phyloP scores from a whole-genome alignment of 148 eudicot genomes.

The Limonium bicolor region DNA sequence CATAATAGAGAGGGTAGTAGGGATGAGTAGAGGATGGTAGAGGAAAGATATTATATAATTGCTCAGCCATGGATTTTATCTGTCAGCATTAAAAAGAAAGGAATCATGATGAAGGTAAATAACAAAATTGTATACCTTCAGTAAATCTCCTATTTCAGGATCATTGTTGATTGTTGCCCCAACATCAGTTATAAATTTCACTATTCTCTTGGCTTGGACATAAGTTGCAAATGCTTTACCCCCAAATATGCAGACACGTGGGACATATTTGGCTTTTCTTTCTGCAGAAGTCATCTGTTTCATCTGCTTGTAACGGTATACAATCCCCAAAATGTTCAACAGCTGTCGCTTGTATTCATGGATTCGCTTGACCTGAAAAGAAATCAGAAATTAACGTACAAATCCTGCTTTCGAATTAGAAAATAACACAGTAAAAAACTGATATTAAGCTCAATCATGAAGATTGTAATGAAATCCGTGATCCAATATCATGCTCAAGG shows the following conservation, averaged over 20 bases:
- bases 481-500: no score
- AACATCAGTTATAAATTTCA: constrained; percentile 88
- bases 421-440: no score
- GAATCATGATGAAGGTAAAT: not conserved
- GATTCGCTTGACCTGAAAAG: constrained; percentile 76
- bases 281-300: constrained; percentile 72
- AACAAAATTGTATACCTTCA: constrained; percentile 41
- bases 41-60: no score
- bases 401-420: no score
- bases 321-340: constrained; percentile 76
- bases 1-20: no score
- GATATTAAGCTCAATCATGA: no score
- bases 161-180: constrained; percentile 81
- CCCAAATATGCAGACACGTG: constrained; percentile 91
- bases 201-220: constrained; percentile 90
- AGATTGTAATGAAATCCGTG: no score
- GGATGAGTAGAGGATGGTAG: no score
- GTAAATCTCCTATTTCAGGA: constrained; percentile 79
- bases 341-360: constrained; percentile 95
- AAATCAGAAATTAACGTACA: no score
- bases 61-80: no score
- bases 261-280: constrained; percentile 52
- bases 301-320: constrained; percentile 92
- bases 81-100: not conserved
- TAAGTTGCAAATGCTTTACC: constrained; percentile 97